Conservation (phyloP, 257 asterid genomes). For the Rehmannia glutinosa region DNA sequence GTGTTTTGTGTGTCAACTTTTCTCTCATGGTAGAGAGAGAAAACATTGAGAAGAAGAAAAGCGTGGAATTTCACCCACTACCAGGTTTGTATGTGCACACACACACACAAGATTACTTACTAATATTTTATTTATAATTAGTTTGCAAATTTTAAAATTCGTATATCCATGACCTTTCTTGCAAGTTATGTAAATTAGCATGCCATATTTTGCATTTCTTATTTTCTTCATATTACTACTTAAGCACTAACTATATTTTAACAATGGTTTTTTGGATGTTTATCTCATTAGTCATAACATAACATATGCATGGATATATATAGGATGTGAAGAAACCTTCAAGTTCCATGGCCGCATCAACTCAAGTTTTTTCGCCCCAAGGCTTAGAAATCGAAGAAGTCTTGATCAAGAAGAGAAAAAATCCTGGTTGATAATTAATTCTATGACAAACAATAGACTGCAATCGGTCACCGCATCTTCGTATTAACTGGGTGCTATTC, state of each 20-base stretch:
- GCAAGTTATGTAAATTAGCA: neutral
- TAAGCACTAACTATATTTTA: no score
- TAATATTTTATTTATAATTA: no score
- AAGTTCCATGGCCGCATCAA: slow-evolving; percentile 15
- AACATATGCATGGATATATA: slow-evolving; percentile 13
- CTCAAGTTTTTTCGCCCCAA: neutral
- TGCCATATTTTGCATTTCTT: neutral
- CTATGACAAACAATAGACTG: neutral
- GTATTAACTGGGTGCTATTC: slow-evolving; percentile 62
- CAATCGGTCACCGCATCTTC: neutral
- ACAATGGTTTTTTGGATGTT: neutral
- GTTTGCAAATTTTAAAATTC: neutral
- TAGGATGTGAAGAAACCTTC: slow-evolving; percentile 26
- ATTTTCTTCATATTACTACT: neutral
- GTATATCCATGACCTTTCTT: slow-evolving; percentile 3
- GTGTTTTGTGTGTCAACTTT: slow-evolving; percentile 11
- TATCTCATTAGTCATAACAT: neutral
- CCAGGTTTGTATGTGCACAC: slow-evolving; percentile 36
- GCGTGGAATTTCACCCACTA: slow-evolving; percentile 31
- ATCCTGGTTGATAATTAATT: neutral
- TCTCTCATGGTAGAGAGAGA: slow-evolving; percentile 46
- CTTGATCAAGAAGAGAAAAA: slow-evolving; percentile 26
- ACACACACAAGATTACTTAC: neutral
- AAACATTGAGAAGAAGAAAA: slow-evolving; percentile 40
- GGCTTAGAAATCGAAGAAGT: slow-evolving; percentile 16